Evolutionary conservation across 495 filamentous ascomycete species (phyloP).

Genomic region (Neurospora sp.): DNA sequence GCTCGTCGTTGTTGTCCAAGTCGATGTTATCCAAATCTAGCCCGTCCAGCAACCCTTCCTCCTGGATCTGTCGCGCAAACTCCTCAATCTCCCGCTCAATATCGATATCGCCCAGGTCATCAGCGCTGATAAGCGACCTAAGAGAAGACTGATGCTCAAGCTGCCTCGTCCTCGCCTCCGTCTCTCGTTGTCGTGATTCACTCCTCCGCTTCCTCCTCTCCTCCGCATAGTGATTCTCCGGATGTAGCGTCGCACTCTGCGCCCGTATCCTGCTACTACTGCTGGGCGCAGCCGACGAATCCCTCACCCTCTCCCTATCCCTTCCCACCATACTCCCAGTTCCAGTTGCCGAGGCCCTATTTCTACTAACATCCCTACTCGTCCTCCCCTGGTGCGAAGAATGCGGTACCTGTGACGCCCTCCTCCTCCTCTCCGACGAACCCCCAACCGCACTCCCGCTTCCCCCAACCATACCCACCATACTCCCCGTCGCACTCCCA

Average conservation of each 20-base stretch:
- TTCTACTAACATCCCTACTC: background rate
- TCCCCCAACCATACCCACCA: constrained; percentile 37
- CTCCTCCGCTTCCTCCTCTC: constrained; percentile 27
- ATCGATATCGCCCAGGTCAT: constrained; percentile 60
- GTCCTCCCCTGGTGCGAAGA: background rate
- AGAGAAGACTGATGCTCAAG: constrained; percentile 82
- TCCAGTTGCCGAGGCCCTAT: background rate
- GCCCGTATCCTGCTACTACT: background rate
- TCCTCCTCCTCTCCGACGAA: background rate
- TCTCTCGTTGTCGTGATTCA: constrained; percentile 25
- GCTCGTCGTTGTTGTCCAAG: constrained; percentile 66
- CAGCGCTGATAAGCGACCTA: constrained; percentile 67
- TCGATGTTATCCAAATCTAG: constrained; percentile 76
- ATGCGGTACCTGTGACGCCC: background rate
- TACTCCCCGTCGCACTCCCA: constrained; percentile 59
- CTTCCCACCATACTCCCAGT: background rate
- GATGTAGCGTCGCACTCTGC: constrained; percentile 19
- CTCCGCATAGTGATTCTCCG: constrained; percentile 15
- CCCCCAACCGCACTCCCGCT: constrained; percentile 17
- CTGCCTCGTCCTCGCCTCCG: constrained; percentile 32
- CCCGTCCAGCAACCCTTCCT: constrained; percentile 77
- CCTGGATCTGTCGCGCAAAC: constrained; percentile 78
- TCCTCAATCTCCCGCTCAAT: constrained; percentile 64
- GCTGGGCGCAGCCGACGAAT: background rate
- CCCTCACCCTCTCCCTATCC: constrained; percentile 16